Evolutionary conservation across 306 rosid species (phyloP).

Genomic region (Medicago lupulina): DNA sequence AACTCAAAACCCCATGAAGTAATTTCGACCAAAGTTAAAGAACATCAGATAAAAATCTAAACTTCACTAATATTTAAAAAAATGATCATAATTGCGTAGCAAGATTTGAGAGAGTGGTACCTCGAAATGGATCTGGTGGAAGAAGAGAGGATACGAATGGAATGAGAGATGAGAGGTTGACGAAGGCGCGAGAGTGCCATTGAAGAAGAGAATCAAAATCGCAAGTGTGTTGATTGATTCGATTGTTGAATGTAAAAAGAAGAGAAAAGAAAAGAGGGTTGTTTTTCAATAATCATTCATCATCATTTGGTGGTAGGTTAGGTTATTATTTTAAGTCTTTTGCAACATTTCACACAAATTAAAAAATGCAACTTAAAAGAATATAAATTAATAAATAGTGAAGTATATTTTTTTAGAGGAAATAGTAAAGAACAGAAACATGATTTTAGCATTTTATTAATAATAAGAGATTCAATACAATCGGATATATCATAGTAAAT

Average conservation of each 20-base stretch:
- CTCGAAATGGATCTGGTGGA: constrained; percentile 67
- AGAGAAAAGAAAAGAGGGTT: not conserved
- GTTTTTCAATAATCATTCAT: not conserved
- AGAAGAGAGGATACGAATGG: constrained; percentile 63
- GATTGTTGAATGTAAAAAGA: not conserved
- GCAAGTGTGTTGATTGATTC: not conserved
- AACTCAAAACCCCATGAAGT: not conserved
- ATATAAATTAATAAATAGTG: too few relatives aligned
- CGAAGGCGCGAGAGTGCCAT: constrained; percentile 96
- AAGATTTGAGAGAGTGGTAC: constrained; percentile 44
- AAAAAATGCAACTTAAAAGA: too few relatives aligned
- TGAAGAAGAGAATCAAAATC: constrained; percentile 21
- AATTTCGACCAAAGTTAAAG: not conserved
- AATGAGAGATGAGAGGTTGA: constrained; percentile 69
- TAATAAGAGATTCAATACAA: too few relatives aligned
- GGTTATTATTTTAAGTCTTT: too few relatives aligned
- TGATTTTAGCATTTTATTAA: too few relatives aligned
- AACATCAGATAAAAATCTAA: constrained; percentile 14
- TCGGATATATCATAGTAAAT: too few relatives aligned
- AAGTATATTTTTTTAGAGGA: too few relatives aligned
- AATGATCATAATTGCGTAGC: not conserved
- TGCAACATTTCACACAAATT: too few relatives aligned
- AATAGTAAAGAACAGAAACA: too few relatives aligned
- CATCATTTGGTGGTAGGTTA: too few relatives aligned
- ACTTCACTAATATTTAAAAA: not conserved